phyloP scores from a whole-genome alignment of 2,329 filamentous ascomycete species.

The Fusarium anguioides region DNA sequence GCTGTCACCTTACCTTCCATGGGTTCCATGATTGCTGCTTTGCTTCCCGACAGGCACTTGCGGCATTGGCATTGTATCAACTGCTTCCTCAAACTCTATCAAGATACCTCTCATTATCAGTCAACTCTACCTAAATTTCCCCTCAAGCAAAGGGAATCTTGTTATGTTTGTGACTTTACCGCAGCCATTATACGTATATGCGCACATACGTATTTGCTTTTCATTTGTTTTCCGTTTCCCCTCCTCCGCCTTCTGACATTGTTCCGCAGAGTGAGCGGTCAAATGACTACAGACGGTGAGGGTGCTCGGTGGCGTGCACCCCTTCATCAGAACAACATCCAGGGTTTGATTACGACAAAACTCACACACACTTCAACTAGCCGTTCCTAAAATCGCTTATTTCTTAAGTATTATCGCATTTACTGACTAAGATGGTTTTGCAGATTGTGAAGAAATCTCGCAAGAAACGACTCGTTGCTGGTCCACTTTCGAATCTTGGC shows the following conservation, averaged over 20 bases:
- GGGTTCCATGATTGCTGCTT: not conserved
- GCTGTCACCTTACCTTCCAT: not conserved
- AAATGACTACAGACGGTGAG: constrained; percentile 10
- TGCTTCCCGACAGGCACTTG: not conserved
- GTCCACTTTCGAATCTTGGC: constrained; percentile 19
- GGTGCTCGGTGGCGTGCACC: constrained; percentile 13
- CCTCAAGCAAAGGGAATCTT: not conserved
- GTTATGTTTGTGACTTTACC: not conserved
- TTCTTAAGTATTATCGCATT: not conserved
- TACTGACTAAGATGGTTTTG: not conserved
- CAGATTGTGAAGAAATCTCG: constrained; percentile 10
- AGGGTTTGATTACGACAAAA: not conserved
- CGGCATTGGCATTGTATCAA: too few relatives aligned
- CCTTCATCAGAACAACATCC: constrained; percentile 2
- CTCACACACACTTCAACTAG: not conserved
- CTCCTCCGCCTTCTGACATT: not conserved
- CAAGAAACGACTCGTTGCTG: constrained; percentile 2
- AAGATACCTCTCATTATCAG: not conserved
- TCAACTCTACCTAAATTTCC: not conserved
- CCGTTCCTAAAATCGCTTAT: not conserved
- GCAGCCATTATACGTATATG: not conserved
- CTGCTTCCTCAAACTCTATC: not conserved
- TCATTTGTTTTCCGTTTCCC: not conserved
- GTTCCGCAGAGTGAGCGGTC: constrained; percentile 9
- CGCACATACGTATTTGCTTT: not conserved